Evolutionary conservation across 176 grass and related monocot species (phyloP), one percentile per base, ranked within the genome.

Genomic region (Lolium multiflorum): DNA sequence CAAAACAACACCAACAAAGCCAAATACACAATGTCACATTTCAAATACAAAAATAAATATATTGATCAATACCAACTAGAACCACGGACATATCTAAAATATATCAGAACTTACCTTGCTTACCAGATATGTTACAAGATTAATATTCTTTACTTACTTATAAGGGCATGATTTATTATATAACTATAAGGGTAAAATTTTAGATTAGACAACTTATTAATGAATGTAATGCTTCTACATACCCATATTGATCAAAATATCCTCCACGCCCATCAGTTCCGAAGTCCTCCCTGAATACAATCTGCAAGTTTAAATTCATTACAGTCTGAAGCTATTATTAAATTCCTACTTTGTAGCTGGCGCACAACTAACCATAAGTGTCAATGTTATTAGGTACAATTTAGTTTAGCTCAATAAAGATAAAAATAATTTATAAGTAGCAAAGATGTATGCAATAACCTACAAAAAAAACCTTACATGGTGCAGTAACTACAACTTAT

Each of bases 191-290:
- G 28, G 17, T 60, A 71, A 15, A n/a, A 48, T 83, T 71, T 71
- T 28, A 52, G 16, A 75, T n/a, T 64, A 74, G 48, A 91, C n/a
- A 82, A 64, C 1, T 31, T 38, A 11, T 48, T 87, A 50, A 69
- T 81, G 46, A 76, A 71, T 81, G 21, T 44, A 84, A n/a, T 74
- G 49, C 46, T 81, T 63, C 25, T 68, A 83, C 87, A 76, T 94
- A 95, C 96, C 96, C 96, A 87, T 96, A 98, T 90, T 98, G 93
- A 52, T 97, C 92, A 5, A 97, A 97, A 88, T 97, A 97, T 87
- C 95, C 95, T 76, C 95, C 95, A 90, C 95, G 95, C 7, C 95
- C 95, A 59, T 97, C 95, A 88, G 95, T 97, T 82, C 95, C 95
- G 12, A 97, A 97, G 90, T 97, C 87, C 71, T 97, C 95, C 81